These are phyloP conservation scores for Fusarium beomiforme DNA, from an alignment of 2,329 filamentous ascomycete species.

Conservation along the genomic window DNA sequence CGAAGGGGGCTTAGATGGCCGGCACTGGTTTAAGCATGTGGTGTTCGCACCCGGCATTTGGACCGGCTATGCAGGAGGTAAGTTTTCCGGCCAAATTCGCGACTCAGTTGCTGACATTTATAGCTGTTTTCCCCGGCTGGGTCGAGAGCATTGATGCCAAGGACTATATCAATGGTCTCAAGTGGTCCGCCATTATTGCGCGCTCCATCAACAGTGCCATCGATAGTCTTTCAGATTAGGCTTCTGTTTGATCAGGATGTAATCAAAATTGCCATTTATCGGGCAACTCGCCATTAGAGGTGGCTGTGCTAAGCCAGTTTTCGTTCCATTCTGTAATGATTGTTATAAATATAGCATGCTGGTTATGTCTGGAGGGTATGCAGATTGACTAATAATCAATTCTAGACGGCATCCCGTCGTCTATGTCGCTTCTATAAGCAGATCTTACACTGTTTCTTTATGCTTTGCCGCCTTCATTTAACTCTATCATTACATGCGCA, in stretches of 20 bases:
- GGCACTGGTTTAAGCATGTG: slow-evolving; percentile 93
- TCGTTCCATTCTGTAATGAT: background rate
- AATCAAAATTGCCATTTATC: background rate
- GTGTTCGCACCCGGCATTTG: slow-evolving; percentile 91
- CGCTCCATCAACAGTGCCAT: slow-evolving; percentile 59
- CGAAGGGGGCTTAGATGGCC: slow-evolving; percentile 77
- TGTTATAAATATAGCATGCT: background rate
- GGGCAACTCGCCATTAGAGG: background rate
- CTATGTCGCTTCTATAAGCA: slow-evolving; percentile 41
- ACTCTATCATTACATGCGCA: slow-evolving; percentile 13
- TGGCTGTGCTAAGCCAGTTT: background rate
- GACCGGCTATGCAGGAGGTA: slow-evolving; percentile 88
- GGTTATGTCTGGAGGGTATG: background rate
- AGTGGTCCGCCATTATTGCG: slow-evolving; percentile 69
- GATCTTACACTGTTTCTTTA: slow-evolving; percentile 36
- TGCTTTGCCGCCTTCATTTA: slow-evolving; percentile 11
- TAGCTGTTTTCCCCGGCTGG: slow-evolving; percentile 70
- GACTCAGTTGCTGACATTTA: background rate
- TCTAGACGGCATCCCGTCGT: slow-evolving; percentile 33
- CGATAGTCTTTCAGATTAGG: slow-evolving; percentile 46
- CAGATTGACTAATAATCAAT: slow-evolving; percentile 31
- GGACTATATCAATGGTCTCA: slow-evolving; percentile 66
- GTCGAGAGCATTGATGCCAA: slow-evolving; percentile 69
- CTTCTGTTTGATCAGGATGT: background rate
- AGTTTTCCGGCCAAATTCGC: slow-evolving; percentile 41